These are phyloP conservation scores for Ophiostoma himal-ulmi DNA, from an alignment of 2,329 filamentous ascomycete genomes.

Conservation along the genomic window DNA sequence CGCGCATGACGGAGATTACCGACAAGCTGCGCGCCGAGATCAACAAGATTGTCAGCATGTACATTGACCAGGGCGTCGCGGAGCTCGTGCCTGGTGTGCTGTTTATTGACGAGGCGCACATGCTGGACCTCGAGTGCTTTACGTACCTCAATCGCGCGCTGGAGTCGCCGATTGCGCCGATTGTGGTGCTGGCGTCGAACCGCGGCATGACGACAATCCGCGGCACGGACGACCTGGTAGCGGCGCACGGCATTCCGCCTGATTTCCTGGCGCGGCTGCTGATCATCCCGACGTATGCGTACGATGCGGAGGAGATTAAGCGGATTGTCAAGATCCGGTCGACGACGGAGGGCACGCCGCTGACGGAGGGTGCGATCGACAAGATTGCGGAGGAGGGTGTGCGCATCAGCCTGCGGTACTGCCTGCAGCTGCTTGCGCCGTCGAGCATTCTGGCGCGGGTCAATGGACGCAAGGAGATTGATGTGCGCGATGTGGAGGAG, in stretches of 20 bases:
- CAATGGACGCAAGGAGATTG: constrained; percentile 69
- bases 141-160: constrained; percentile 98
- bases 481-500: constrained; percentile 70
- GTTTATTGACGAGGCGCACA: constrained; percentile 99
- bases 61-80: constrained; percentile 96
- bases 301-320: constrained; percentile 83
- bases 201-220: constrained; percentile 89
- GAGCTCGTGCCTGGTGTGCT: constrained; percentile 96
- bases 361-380: constrained; percentile 77
- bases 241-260: constrained; percentile 87
- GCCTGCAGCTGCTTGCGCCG: constrained; percentile 74
- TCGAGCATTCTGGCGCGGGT: constrained; percentile 76
- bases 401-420: constrained; percentile 85
- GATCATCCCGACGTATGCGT: constrained; percentile 91
- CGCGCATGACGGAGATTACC: constrained; percentile 98
- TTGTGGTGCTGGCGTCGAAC: constrained; percentile 96
- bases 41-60: constrained; percentile 98
- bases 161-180: constrained; percentile 88
- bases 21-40: constrained; percentile 94
- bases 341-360: constrained; percentile 70
- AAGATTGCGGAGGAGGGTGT: constrained; percentile 83
- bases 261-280: constrained; percentile 91
- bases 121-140: constrained; percentile 99
- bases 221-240: constrained; percentile 73
- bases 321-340: constrained; percentile 82